These are phyloP conservation scores for Ligustrum vulgare DNA, from an alignment of 257 asterid species.

Conservation along the genomic window DNA sequence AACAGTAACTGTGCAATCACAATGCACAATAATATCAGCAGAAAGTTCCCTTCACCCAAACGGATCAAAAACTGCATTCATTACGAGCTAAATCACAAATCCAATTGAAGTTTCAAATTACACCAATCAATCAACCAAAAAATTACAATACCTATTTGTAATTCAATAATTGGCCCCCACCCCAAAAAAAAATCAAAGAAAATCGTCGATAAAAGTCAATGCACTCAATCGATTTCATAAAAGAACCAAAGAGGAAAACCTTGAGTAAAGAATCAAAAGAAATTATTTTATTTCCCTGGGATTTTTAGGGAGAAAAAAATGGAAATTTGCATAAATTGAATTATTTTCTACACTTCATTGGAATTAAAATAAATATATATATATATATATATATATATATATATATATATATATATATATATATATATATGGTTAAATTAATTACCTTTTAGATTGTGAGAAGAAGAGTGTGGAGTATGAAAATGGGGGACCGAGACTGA, in stretches of 20 bases:
- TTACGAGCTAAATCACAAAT: not conserved
- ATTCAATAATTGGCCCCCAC: not conserved
- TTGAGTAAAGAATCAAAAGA: no score
- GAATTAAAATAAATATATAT: not conserved
- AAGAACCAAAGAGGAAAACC: no score
- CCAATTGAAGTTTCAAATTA: not conserved
- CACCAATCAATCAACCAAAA: not conserved
- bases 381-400: no score
- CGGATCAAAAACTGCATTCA: not conserved
- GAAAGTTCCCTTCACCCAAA: not conserved
- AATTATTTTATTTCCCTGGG: no score
- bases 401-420: no score
- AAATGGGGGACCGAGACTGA: not conserved
- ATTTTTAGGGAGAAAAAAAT: not conserved
- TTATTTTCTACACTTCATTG: not conserved
- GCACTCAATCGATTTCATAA: not conserved
- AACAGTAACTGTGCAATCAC: not conserved
- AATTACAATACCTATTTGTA: not conserved
- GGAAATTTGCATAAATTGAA: not conserved
- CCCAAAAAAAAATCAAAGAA: not conserved
- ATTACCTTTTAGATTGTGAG: not conserved
- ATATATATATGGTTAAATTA: not conserved
- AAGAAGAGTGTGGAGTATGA: not conserved
- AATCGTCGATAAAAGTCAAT: not conserved
- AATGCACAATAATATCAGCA: not conserved